Conservation (phyloP, 1,139 yeast genomes). For the Diutina neorugosa region DNA sequence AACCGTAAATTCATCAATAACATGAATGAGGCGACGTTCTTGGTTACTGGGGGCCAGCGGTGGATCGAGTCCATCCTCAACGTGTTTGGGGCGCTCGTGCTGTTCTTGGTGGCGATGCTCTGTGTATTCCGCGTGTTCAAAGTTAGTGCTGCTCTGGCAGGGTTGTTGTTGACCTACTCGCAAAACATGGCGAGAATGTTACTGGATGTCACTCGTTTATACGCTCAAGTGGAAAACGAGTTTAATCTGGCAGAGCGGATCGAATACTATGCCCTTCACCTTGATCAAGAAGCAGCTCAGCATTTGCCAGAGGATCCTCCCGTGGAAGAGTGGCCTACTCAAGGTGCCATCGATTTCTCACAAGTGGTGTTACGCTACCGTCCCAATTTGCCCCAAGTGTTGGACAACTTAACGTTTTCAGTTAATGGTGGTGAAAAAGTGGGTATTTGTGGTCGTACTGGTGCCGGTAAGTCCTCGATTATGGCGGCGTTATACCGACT, state of each 20-base stretch:
- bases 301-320: not conserved
- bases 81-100: conserved; percentile 8
- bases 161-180: conserved; percentile 10
- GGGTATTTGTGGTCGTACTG: conserved; percentile 16
- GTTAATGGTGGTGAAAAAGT: conserved; percentile 11
- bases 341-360: conserved; percentile 8
- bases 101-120: conserved; percentile 8
- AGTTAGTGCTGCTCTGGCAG: conserved; percentile 10
- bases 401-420: conserved; percentile 10
- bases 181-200: conserved; percentile 9
- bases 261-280: conserved; percentile 10
- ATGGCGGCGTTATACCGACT: conserved; percentile 14
- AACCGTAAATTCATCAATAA: conserved; percentile 41
- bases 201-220: conserved; percentile 9
- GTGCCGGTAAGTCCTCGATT: conserved; percentile 15
- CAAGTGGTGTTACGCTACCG: conserved; percentile 12
- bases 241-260: conserved; percentile 11
- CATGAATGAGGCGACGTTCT: conserved; percentile 61
- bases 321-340: not conserved
- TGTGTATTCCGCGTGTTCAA: conserved; percentile 11
- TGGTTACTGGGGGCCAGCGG: conserved; percentile 60
- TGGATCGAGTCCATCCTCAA: conserved; percentile 67
- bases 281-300: conserved; percentile 9
- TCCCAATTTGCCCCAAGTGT: conserved; percentile 12
- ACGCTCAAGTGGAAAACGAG: conserved; percentile 10